Evolutionary conservation across 768 basidiomycete species (phyloP).

Genomic region (Kwoniella pini): DNA sequence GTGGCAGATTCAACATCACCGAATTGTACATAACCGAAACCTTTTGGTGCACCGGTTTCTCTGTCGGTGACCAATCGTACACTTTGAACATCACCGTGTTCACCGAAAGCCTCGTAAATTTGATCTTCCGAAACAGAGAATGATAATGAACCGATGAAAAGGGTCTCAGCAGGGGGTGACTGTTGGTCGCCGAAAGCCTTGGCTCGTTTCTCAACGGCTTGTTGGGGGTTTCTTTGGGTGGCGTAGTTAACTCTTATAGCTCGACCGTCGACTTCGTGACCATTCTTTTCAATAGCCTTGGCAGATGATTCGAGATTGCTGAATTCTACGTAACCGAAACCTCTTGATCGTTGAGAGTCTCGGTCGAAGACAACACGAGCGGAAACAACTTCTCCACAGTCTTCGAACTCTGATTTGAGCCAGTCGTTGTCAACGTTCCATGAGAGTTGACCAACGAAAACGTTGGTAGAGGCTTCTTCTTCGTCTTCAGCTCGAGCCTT

Average conservation of each 20-base stretch:
- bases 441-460: constrained; percentile 90
- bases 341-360: constrained; percentile 56
- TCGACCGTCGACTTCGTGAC: constrained; percentile 89
- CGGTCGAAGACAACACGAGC: constrained; percentile 72
- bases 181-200: constrained; percentile 71
- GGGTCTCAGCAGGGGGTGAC: constrained; percentile 67
- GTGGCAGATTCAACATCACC: constrained; percentile 74
- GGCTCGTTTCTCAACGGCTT: constrained; percentile 68
- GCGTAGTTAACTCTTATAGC: constrained; percentile 81
- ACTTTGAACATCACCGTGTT: constrained; percentile 78
- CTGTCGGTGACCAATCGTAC: constrained; percentile 90
- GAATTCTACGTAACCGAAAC: constrained; percentile 66
- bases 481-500: constrained; percentile 63
- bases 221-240: constrained; percentile 62
- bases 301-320: constrained; percentile 59
- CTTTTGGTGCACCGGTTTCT: constrained; percentile 86
- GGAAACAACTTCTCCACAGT: constrained; percentile 83
- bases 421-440: constrained; percentile 98
- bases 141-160: constrained; percentile 90
- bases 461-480: constrained; percentile 64
- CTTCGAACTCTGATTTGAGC: constrained; percentile 83
- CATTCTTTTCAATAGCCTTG: constrained; percentile 72
- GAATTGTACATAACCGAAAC: constrained; percentile 97
- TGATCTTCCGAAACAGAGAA: constrained; percentile 76
- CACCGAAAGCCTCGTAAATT: constrained; percentile 86